A percentile compares a stretch with the other conserved stretches of the same genome.
phyloP scores from a whole-genome alignment of 768 basidiomycete genomes.

The Leccinum ochraceum region DNA sequence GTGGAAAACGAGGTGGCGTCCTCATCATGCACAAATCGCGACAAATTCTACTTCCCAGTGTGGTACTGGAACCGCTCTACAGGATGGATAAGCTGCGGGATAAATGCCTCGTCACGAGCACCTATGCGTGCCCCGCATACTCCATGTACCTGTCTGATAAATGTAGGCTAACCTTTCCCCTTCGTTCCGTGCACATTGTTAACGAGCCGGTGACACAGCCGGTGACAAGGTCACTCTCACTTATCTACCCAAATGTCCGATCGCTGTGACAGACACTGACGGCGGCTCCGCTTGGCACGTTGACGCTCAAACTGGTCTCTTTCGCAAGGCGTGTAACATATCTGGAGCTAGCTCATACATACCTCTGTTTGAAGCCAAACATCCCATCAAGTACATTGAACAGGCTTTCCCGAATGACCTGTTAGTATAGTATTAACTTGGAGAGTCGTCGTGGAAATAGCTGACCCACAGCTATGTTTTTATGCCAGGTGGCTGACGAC shows the following conservation, averaged over 20 bases:
- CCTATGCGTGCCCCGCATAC: conserved; percentile 32
- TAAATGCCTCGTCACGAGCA: conserved; percentile 34
- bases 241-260: conserved; percentile 16
- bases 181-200: not conserved
- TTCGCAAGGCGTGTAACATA: conserved; percentile 20
- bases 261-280: conserved; percentile 1
- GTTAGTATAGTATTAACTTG: conserved; percentile 15
- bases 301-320: conserved; percentile 15
- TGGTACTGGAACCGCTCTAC: conserved; percentile 29
- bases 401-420: conserved; percentile 16
- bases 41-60: conserved; percentile 14
- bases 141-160: conserved; percentile 36
- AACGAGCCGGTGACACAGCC: conserved; percentile 8
- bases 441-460: not conserved
- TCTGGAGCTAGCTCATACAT: conserved; percentile 17
- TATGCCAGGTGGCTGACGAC: conserved; percentile 21
- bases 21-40: conserved; percentile 35
- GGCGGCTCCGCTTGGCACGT: conserved; percentile 17
- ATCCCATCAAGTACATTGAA: conserved; percentile 6
- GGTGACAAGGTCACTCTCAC: conserved; percentile 23
- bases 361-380: conserved; percentile 21
- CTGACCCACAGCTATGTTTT: not conserved
- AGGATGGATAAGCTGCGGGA: conserved; percentile 26
- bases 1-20: conserved; percentile 31
- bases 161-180: conserved; percentile 2